Evolutionary conservation across 306 rosid species (phyloP).

Genomic region (Senna tora): DNA sequence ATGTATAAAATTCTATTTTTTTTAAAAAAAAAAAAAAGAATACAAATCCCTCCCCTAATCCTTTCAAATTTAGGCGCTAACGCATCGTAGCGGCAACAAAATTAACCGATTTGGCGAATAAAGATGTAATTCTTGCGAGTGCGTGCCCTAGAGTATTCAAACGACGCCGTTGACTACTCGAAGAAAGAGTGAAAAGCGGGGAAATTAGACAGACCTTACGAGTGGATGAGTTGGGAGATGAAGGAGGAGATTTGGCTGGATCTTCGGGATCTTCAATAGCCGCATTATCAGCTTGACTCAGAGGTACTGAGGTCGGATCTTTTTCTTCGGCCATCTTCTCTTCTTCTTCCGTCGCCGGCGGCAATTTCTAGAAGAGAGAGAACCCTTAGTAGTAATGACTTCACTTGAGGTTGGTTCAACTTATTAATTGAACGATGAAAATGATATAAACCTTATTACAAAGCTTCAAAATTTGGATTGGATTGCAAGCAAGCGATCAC

Average conservation of each 20-base stretch:
- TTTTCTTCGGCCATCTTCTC: constrained; percentile 74
- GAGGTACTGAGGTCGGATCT: constrained; percentile 79
- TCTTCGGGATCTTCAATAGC: constrained; percentile 80
- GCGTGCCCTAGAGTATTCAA: neutral
- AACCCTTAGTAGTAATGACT: neutral
- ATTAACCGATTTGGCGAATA: neutral
- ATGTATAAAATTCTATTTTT: too few species aligned
- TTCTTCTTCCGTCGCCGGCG: constrained; percentile 8
- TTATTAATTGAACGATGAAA: neutral
- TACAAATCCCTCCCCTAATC: constrained; percentile 6
- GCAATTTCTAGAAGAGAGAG: constrained; percentile 5
- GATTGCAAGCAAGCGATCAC: constrained; percentile 18
- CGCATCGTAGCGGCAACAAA: neutral
- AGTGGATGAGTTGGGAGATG: constrained; percentile 82
- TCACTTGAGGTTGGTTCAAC: neutral
- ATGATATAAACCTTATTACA: neutral
- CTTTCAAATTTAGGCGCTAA: neutral
- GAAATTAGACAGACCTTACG: constrained; percentile 61
- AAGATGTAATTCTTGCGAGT: neutral
- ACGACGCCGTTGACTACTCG: neutral
- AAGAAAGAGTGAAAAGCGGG: constrained; percentile 5
- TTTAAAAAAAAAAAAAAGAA: too few species aligned
- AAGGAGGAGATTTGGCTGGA: constrained; percentile 79
- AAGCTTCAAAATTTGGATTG: neutral
- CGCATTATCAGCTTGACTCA: constrained; percentile 76